Percentiles rank a stretch among this genome's conserved stretches.
Evolutionary conservation across 345 rosid species (phyloP).

Genomic region (Eucalyptus pauciflora): DNA sequence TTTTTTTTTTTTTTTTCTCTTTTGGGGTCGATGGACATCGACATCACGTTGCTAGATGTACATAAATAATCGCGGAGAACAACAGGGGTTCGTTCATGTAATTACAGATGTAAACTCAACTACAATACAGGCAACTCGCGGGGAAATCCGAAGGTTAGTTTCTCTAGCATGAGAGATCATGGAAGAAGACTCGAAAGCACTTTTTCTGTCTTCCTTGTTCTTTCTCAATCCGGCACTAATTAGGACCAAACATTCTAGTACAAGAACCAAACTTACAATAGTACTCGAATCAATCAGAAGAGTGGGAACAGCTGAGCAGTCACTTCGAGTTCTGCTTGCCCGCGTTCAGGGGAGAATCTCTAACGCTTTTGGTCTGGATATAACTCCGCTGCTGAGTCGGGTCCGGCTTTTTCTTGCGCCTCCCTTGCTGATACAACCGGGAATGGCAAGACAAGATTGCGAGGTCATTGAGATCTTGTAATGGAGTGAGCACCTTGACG

Average conservation of each 20-base stretch:
- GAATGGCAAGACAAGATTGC: conserved; percentile 53
- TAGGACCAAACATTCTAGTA: not conserved
- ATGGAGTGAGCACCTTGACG: conserved; percentile 49
- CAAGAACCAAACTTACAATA: conserved; percentile 8
- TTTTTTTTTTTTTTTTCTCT: not conserved
- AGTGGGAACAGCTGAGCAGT: not conserved
- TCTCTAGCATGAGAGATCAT: not conserved
- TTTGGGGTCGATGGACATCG: not conserved
- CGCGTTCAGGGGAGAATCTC: conserved; percentile 42
- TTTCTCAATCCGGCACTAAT: not conserved
- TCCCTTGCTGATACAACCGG: conserved; percentile 50
- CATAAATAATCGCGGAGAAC: not conserved
- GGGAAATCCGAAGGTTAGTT: not conserved
- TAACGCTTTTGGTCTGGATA: conserved; percentile 25
- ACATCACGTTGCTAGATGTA: not conserved
- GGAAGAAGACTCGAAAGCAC: not conserved
- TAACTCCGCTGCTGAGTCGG: conserved; percentile 11
- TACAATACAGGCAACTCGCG: not conserved
- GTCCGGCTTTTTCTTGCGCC: conserved; percentile 55
- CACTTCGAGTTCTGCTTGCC: conserved; percentile 42
- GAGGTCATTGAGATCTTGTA: conserved; percentile 55
- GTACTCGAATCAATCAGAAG: not conserved
- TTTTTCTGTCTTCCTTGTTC: not conserved
- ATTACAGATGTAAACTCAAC: not conserved
- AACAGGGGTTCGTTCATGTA: not conserved